Conservation (phyloP, 176 grass and related monocot species). For the Ananas comosus region DNA sequence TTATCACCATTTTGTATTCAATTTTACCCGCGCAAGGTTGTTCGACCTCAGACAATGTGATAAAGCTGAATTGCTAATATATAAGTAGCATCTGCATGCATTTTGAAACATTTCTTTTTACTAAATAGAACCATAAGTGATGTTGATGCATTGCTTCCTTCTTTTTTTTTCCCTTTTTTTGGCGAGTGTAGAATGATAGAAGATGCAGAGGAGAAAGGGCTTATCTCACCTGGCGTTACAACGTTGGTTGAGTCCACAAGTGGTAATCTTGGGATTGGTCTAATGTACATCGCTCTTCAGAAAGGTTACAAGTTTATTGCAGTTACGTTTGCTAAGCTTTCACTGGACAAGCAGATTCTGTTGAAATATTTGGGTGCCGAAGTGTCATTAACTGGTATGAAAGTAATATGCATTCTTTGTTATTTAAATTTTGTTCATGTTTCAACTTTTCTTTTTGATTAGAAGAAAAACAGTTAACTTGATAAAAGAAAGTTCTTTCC, state of each 20-base stretch:
- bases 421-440: too few species aligned
- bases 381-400: conserved; percentile 50
- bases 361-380: conserved; percentile 59
- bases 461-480: too few species aligned
- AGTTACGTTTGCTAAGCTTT: conserved; percentile 52
- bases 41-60: too few species aligned
- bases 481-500: too few species aligned
- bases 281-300: conserved; percentile 35
- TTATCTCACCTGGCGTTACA: conserved; percentile 59
- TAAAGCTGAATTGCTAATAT: too few species aligned
- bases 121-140: too few species aligned
- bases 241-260: conserved; percentile 63
- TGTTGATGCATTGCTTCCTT: too few species aligned
- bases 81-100: too few species aligned
- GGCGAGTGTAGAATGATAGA: conserved; percentile 54
- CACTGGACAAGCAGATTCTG: conserved; percentile 67
- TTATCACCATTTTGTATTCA: not conserved
- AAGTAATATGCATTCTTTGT: not conserved
- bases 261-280: conserved; percentile 60
- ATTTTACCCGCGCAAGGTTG: too few species aligned
- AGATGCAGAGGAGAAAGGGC: conserved; percentile 72
- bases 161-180: not conserved
- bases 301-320: conserved; percentile 68
- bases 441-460: too few species aligned
- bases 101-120: too few species aligned